Percentiles rank a stretch among this genome's conserved stretches.
These are phyloP conservation scores for Dactylorhiza incarnata DNA, from an alignment of 106 monocot genomes.

Conservation along the genomic window DNA sequence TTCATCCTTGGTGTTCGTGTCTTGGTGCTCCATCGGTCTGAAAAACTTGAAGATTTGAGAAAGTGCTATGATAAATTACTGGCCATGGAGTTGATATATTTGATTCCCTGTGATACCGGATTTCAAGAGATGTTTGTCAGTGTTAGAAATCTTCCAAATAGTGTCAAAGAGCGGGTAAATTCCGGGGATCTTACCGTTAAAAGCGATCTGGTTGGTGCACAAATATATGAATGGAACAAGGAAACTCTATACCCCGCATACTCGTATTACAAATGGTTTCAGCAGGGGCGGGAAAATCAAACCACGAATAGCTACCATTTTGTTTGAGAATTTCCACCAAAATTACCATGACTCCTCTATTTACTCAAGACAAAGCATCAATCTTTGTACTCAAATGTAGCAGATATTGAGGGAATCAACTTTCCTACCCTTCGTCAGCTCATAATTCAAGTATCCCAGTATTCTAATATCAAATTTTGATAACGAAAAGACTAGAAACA, in stretches of 20 bases:
- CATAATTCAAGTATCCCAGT: neutral
- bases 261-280: constrained; percentile 31
- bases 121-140: constrained; percentile 55
- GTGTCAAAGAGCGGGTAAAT: constrained; percentile 30
- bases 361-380: neutral
- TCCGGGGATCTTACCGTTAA: constrained; percentile 40
- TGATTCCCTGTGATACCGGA: constrained; percentile 60
- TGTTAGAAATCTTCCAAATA: constrained; percentile 35
- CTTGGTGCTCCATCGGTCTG: too few species aligned
- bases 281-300: constrained; percentile 69
- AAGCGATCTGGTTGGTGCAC: constrained; percentile 60
- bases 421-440: neutral
- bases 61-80: constrained; percentile 13
- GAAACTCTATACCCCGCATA: constrained; percentile 46
- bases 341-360: neutral
- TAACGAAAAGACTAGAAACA: neutral
- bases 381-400: neutral
- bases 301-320: constrained; percentile 69
- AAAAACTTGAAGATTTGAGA: constrained; percentile 8
- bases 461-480: neutral
- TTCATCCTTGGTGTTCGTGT: too few species aligned
- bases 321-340: constrained; percentile 50
- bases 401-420: neutral
- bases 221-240: constrained; percentile 64
- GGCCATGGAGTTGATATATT: constrained; percentile 17